Evolutionary conservation across 1,139 yeast genomes (phyloP).

Genomic region (Ogataea hybrid): DNA sequence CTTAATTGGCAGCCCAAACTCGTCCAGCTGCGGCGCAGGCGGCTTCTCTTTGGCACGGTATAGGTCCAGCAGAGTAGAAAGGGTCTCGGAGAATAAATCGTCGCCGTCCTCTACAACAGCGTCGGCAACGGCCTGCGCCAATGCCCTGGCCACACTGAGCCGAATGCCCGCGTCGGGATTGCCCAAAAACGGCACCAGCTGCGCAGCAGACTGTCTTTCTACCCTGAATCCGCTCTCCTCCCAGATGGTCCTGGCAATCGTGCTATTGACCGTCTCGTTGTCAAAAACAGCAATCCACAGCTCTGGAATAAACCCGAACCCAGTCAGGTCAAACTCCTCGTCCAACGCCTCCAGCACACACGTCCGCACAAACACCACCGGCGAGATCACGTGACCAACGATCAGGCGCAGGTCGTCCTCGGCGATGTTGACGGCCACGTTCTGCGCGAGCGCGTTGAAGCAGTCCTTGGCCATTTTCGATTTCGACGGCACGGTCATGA

Average conservation of each 20-base stretch:
- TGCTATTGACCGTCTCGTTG: conserved; percentile 59
- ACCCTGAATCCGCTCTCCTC: conserved; percentile 63
- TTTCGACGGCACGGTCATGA: conserved; percentile 72
- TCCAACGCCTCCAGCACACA: conserved; percentile 83
- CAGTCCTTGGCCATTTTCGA: conserved; percentile 84
- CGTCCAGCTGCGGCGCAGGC: conserved; percentile 73
- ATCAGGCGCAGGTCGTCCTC: conserved; percentile 58
- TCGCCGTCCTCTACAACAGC: conserved; percentile 21
- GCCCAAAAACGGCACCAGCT: conserved; percentile 50
- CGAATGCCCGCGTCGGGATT: conserved; percentile 62
- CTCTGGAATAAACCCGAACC: conserved; percentile 52
- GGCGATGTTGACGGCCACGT: conserved; percentile 61
- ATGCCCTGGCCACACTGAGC: conserved; percentile 61
- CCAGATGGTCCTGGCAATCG: conserved; percentile 82
- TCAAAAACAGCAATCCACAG: conserved; percentile 81
- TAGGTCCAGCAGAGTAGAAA: conserved; percentile 48
- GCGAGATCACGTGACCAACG: conserved; percentile 51
- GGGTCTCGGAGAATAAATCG: conserved; percentile 35
- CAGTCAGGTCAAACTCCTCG: conserved; percentile 77
- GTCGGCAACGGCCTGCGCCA: conserved; percentile 47
- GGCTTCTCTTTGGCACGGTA: conserved; percentile 67
- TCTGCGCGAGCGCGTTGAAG: conserved; percentile 70
- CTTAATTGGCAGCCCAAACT: conserved; percentile 73
- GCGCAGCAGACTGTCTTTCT: conserved; percentile 41
- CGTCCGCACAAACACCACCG: conserved; percentile 70